Percentiles rank a stretch among this genome's conserved stretches.
phyloP scores from a whole-genome alignment of 805 yeast genomes.

The Metschnikowia baotianmanensis region DNA sequence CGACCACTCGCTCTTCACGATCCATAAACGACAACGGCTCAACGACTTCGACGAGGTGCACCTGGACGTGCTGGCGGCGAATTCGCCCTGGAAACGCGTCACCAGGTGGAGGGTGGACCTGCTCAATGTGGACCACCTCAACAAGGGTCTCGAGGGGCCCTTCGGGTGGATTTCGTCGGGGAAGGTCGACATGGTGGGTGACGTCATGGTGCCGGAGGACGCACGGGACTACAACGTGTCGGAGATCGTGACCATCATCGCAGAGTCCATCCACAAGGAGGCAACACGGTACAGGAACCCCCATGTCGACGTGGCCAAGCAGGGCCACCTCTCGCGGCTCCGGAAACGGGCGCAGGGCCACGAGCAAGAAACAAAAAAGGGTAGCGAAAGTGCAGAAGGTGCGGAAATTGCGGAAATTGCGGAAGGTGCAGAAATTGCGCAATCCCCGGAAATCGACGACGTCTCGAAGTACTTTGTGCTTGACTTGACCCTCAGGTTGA shows the following conservation, averaged over 20 bases:
- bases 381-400: too few relatives aligned
- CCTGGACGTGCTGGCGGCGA: conserved; percentile 16
- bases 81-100: conserved; percentile 52
- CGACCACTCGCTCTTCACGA: conserved; percentile 89
- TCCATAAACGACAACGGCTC: conserved; percentile 71
- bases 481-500: conserved; percentile 75
- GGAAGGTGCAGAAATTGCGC: too few relatives aligned
- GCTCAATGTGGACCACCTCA: conserved; percentile 82
- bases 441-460: conserved; percentile 27
- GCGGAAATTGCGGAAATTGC: too few relatives aligned
- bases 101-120: conserved; percentile 84
- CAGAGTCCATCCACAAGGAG: conserved; percentile 47
- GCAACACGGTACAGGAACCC: conserved; percentile 44
- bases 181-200: conserved; percentile 90
- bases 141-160: conserved; percentile 88
- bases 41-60: conserved; percentile 38
- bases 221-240: conserved; percentile 46
- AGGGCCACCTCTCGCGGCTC: conserved; percentile 30
- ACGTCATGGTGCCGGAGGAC: conserved; percentile 75
- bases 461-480: conserved; percentile 62
- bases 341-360: neutral
- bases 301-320: conserved; percentile 27
- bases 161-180: conserved; percentile 97
- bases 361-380: too few relatives aligned
- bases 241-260: conserved; percentile 50